phyloP scores from a whole-genome alignment of 2,329 filamentous ascomycete genomes.

The Elsinoe ampelina region DNA sequence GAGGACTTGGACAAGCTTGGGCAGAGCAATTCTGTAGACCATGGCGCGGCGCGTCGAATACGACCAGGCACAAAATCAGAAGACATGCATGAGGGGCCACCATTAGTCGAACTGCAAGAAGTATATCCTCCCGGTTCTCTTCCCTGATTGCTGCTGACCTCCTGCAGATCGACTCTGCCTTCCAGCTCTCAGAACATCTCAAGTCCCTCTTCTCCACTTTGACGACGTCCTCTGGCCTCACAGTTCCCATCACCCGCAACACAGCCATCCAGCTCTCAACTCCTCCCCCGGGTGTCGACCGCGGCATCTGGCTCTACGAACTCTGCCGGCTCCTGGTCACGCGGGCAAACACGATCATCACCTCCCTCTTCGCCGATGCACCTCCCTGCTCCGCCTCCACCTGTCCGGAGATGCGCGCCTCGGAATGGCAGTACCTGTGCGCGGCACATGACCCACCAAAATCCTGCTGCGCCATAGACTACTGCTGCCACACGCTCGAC shows the following conservation, averaged over 20 bases:
- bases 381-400: slow-evolving; percentile 82
- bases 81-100: slow-evolving; percentile 88
- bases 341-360: slow-evolving; percentile 85
- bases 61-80: slow-evolving; percentile 84
- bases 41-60: slow-evolving; percentile 72
- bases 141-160: slow-evolving; percentile 19
- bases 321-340: slow-evolving; percentile 92
- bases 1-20: slow-evolving; percentile 50
- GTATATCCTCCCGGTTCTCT: slow-evolving; percentile 37
- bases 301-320: slow-evolving; percentile 92
- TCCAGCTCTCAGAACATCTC: slow-evolving; percentile 94
- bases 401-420: slow-evolving; percentile 96
- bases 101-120: slow-evolving; percentile 74
- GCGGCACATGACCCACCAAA: slow-evolving; percentile 96
- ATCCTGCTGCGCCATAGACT: slow-evolving; percentile 95
- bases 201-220: slow-evolving; percentile 81
- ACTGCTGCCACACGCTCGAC: slow-evolving; percentile 96
- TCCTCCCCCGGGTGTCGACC: slow-evolving; percentile 72
- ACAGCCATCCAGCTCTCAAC: slow-evolving; percentile 68
- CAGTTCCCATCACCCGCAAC: slow-evolving; percentile 62
- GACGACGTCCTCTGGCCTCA: slow-evolving; percentile 65
- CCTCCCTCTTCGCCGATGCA: slow-evolving; percentile 83
- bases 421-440: slow-evolving; percentile 98
- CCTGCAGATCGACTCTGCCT: slow-evolving; percentile 81
- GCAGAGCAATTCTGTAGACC: slow-evolving; percentile 53